A percentile compares a stretch with the other conserved stretches of the same genome.
These are phyloP conservation scores for Hortaea werneckii DNA, from an alignment of 2,329 filamentous ascomycete species.

Conservation along the genomic window DNA sequence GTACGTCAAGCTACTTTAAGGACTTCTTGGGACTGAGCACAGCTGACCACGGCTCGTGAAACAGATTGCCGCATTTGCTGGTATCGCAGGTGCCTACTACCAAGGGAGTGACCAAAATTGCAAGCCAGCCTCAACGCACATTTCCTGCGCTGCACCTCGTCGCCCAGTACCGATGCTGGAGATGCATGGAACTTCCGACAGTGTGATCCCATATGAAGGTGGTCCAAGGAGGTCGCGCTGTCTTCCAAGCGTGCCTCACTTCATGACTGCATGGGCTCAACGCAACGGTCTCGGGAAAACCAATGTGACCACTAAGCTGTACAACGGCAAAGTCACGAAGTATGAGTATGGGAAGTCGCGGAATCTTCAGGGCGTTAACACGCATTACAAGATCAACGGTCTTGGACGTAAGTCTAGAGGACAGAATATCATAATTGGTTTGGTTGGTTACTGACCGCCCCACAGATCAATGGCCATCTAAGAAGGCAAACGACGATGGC, in stretches of 20 bases:
- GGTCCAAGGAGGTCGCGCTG: slow-evolving; percentile 20
- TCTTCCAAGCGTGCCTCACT: slow-evolving; percentile 21
- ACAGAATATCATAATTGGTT: no score
- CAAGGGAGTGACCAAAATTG: slow-evolving; percentile 11
- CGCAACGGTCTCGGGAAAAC: slow-evolving; percentile 22
- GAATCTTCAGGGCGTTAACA: background rate
- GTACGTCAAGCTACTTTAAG: no score
- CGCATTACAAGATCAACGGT: background rate
- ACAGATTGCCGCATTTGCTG: slow-evolving; percentile 39
- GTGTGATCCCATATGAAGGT: slow-evolving; percentile 31
- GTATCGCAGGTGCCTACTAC: slow-evolving; percentile 39
- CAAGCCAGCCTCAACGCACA: slow-evolving; percentile 13
- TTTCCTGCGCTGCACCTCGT: slow-evolving; percentile 21
- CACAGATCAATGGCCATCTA: background rate
- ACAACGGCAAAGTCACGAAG: background rate
- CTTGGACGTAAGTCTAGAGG: background rate
- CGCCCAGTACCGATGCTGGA: slow-evolving; percentile 18
- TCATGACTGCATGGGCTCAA: slow-evolving; percentile 27
- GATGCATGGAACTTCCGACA: slow-evolving; percentile 33
- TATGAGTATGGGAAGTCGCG: background rate
- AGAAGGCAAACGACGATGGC: slow-evolving; percentile 1
- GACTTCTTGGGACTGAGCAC: no score
- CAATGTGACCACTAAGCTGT: slow-evolving; percentile 9
- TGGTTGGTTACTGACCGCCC: no score
- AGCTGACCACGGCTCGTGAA: no score